A percentile compares a stretch with the other conserved stretches of the same genome.
phyloP scores from a whole-genome alignment of 257 asterid species.

The Fraxinus anomala region DNA sequence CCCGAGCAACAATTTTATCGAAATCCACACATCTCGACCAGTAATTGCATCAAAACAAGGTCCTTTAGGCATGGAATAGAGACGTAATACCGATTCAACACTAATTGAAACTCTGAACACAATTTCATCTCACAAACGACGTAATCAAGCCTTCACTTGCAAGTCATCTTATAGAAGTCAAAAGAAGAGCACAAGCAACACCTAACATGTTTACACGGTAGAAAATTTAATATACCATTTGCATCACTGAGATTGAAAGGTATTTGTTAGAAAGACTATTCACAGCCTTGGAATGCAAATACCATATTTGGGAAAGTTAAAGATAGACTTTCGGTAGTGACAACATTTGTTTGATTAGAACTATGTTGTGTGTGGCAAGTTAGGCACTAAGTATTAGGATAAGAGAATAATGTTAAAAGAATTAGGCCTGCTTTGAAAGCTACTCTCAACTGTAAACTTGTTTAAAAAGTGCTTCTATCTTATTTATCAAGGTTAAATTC shows the following conservation, averaged over 20 bases:
- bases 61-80: too few relatives aligned
- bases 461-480: background rate
- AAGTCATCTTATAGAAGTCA: background rate
- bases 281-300: constrained; percentile 22
- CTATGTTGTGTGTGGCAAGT: constrained; percentile 42
- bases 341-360: constrained; percentile 46
- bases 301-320: constrained; percentile 33
- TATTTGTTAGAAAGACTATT: constrained; percentile 20
- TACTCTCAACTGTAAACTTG: constrained; percentile 16
- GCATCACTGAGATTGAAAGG: background rate
- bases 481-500: background rate
- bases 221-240: background rate
- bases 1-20: background rate
- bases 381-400: constrained; percentile 37
- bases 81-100: too few relatives aligned
- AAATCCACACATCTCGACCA: background rate
- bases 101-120: too few relatives aligned
- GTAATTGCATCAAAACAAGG: background rate
- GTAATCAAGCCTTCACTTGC: background rate
- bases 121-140: background rate
- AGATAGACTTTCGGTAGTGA: constrained; percentile 41
- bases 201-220: background rate
- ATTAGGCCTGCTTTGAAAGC: constrained; percentile 37
- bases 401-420: constrained; percentile 15
- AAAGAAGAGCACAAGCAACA: background rate